Conservation (phyloP, 2,329 filamentous ascomycete species). For the Sclerotinia minor region DNA sequence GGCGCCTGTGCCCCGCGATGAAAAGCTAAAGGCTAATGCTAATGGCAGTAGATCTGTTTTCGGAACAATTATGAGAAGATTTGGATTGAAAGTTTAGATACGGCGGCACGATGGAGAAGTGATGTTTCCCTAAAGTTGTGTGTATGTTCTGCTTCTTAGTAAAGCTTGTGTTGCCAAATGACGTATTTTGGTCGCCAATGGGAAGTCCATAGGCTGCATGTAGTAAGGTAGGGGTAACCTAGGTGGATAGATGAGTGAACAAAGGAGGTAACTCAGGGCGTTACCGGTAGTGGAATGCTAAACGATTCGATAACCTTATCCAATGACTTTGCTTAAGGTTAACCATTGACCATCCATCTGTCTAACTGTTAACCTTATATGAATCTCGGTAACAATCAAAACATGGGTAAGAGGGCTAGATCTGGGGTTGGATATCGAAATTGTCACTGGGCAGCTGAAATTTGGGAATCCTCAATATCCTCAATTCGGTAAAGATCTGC, state of each 20-base stretch:
- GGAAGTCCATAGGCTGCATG: background rate
- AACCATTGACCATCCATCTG: too few species aligned
- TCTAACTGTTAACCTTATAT: too few species aligned
- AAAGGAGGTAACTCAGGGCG: background rate
- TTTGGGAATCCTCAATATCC: background rate
- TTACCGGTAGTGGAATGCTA: background rate
- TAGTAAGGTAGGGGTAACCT: conserved; percentile 4
- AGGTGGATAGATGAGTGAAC: conserved; percentile 4
- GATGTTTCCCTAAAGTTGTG: background rate
- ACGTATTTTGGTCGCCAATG: conserved; percentile 5
- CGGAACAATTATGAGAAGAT: background rate
- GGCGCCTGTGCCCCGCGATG: background rate
- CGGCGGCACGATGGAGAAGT: background rate
- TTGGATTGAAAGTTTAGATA: conserved; percentile 7
- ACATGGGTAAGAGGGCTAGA: background rate
- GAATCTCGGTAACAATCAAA: conserved; percentile 1
- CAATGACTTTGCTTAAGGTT: background rate
- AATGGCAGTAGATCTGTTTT: background rate
- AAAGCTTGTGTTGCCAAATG: background rate
- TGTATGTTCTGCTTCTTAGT: background rate
- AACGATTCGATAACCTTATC: background rate
- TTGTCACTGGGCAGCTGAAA: conserved; percentile 9
- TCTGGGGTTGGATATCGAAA: background rate
- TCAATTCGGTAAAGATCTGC: conserved; percentile 9
- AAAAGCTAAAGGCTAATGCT: background rate